phyloP scores from a whole-genome alignment of 169 alveolate species.

The Sarcocystis neurona region DNA sequence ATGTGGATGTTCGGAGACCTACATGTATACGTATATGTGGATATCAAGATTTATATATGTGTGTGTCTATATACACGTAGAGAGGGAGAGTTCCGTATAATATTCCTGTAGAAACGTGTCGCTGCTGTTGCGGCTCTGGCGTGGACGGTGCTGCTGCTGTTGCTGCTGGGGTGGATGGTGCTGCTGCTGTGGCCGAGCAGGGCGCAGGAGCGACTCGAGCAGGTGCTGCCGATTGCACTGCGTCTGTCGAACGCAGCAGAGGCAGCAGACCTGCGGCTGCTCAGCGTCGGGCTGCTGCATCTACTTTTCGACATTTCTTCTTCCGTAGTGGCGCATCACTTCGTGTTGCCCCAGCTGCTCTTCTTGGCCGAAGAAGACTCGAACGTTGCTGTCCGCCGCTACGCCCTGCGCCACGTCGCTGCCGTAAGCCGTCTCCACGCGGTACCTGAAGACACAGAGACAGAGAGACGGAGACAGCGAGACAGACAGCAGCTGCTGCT shows the following conservation, averaged over 20 bases:
- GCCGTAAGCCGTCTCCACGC: slow-evolving; percentile 5
- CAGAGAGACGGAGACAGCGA: too few relatives aligned
- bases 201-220: slow-evolving; percentile 36
- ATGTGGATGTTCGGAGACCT: background rate
- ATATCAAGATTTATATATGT: slow-evolving; percentile 4
- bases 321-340: slow-evolving; percentile 12
- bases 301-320: slow-evolving; percentile 28
- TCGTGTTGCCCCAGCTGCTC: slow-evolving; percentile 55
- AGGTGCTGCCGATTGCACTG: slow-evolving; percentile 35
- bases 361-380: slow-evolving; percentile 42
- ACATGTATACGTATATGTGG: background rate
- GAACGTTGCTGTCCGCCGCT: slow-evolving; percentile 18
- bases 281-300: slow-evolving; percentile 14
- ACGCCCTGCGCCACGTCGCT: slow-evolving; percentile 42
- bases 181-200: background rate
- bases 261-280: slow-evolving; percentile 12
- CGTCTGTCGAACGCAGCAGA: slow-evolving; percentile 14
- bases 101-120: background rate
- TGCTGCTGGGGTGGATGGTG: background rate
- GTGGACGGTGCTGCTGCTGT: background rate
- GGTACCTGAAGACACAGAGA: too few relatives aligned
- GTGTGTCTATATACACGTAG: background rate
- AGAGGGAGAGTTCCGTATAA: too few relatives aligned
- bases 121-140: background rate
- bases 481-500: too few relatives aligned